phyloP scores from a whole-genome alignment of 768 basidiomycete genomes.

The Suillus luteus region DNA sequence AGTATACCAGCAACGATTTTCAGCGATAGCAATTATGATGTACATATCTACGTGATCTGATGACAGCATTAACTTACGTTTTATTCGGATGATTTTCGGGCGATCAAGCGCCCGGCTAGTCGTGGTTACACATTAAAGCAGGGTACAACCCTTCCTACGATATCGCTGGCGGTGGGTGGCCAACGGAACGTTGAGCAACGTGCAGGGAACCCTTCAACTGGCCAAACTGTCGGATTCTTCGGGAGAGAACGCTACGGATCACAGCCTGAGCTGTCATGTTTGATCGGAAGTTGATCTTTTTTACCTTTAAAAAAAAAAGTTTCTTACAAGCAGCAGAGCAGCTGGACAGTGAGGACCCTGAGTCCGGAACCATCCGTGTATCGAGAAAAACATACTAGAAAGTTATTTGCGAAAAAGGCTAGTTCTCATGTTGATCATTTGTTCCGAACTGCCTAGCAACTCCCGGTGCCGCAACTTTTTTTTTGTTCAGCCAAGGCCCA shows the following conservation, averaged over 20 bases:
- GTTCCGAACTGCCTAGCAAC: conserved; percentile 37
- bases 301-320: background rate
- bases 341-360: background rate
- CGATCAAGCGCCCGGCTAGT: background rate
- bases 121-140: background rate
- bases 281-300: background rate
- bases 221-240: background rate
- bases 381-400: conserved; percentile 6
- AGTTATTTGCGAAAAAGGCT: conserved; percentile 25
- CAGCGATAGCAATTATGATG: background rate
- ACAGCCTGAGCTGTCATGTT: background rate
- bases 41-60: background rate
- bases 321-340: too few species aligned
- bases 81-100: background rate
- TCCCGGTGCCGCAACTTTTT: conserved; percentile 21
- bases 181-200: background rate
- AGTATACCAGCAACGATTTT: conserved; percentile 3
- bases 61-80: background rate
- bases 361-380: background rate
- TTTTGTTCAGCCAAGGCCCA: conserved; percentile 5
- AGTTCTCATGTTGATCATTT: conserved; percentile 23
- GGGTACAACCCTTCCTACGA: background rate
- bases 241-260: conserved; percentile 4
- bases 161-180: background rate
- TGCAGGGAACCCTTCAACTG: too few species aligned